These are phyloP conservation scores for Galerina marginata DNA, from an alignment of 768 basidiomycete species.

Conservation along the genomic window DNA sequence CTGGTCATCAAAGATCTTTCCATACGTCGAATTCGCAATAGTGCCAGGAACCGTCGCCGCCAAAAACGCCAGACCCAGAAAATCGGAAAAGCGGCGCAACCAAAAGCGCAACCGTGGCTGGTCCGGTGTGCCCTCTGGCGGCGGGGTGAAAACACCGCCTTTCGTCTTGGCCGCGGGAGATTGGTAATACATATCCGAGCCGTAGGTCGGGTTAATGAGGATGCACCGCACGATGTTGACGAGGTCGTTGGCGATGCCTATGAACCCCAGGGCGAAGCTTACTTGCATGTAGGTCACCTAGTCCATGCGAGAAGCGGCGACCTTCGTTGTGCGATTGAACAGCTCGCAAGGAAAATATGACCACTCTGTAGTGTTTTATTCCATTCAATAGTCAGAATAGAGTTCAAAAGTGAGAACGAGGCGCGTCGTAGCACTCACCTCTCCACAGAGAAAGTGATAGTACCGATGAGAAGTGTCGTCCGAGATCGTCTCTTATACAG, in stretches of 20 bases:
- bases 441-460: slow-evolving; percentile 39
- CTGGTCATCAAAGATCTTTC: slow-evolving; percentile 21
- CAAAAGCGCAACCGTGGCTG: slow-evolving; percentile 31
- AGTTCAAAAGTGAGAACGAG: neutral
- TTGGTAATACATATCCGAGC: slow-evolving; percentile 33
- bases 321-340: slow-evolving; percentile 25
- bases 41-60: slow-evolving; percentile 35
- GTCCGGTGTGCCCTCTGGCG: slow-evolving; percentile 35
- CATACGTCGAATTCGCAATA: slow-evolving; percentile 31
- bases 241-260: slow-evolving; percentile 39
- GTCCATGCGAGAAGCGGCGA: slow-evolving; percentile 24
- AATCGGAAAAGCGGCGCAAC: slow-evolving; percentile 34
- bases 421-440: slow-evolving; percentile 30
- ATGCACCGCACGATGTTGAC: slow-evolving; percentile 41
- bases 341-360: slow-evolving; percentile 39
- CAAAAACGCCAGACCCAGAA: slow-evolving; percentile 33
- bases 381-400: neutral
- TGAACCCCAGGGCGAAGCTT: slow-evolving; percentile 37
- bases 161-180: slow-evolving; percentile 32
- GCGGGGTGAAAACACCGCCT: slow-evolving; percentile 25
- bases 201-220: slow-evolving; percentile 45
- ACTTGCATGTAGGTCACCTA: slow-evolving; percentile 36
- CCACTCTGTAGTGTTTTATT: slow-evolving; percentile 26
- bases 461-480: slow-evolving; percentile 38
- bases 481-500: slow-evolving; percentile 39